Evolutionary conservation across 208 protist species (phyloP).

Genomic region (Wallacemonas sp.): DNA sequence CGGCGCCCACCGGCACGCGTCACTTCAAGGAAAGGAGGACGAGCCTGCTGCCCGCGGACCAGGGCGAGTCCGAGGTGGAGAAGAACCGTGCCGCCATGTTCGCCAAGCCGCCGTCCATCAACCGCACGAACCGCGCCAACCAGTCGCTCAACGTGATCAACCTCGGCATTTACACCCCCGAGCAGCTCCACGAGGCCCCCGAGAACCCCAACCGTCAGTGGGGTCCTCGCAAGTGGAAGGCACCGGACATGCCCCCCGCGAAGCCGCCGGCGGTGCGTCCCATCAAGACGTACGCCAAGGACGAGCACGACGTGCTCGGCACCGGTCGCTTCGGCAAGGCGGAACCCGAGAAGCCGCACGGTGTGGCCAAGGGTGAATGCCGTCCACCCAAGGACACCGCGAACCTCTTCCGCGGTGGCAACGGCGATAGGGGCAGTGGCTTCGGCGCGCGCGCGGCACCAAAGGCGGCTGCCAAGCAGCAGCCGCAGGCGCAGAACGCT

Average conservation of each 20-base stretch:
- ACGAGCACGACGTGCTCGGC: conserved; percentile 80
- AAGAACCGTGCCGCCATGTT: conserved; percentile 14
- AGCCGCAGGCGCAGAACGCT: background rate
- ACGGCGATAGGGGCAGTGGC: background rate
- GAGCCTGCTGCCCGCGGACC: background rate
- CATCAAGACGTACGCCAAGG: conserved; percentile 59
- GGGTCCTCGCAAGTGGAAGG: conserved; percentile 52
- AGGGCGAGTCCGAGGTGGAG: conserved; percentile 17
- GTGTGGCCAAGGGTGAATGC: conserved; percentile 36
- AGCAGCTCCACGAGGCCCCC: conserved; percentile 62
- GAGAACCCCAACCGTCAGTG: conserved; percentile 33
- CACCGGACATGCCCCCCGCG: conserved; percentile 45
- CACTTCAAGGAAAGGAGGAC: conserved; percentile 16
- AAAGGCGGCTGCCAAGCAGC: background rate
- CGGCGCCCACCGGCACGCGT: conserved; percentile 26
- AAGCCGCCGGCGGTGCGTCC: conserved; percentile 40
- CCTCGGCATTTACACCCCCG: conserved; percentile 59
- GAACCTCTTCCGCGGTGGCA: conserved; percentile 31
- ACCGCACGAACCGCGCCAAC: conserved; percentile 50
- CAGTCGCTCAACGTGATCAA: conserved; percentile 72
- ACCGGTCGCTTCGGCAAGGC: conserved; percentile 56
- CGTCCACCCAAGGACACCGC: conserved; percentile 46
- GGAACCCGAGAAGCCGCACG: conserved; percentile 31
- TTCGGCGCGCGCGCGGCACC: conserved; percentile 5
- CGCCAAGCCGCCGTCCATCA: conserved; percentile 11